These are phyloP conservation scores for Pigoraptor vietnamica DNA, from an alignment of 78 protist species.

Conservation along the genomic window DNA sequence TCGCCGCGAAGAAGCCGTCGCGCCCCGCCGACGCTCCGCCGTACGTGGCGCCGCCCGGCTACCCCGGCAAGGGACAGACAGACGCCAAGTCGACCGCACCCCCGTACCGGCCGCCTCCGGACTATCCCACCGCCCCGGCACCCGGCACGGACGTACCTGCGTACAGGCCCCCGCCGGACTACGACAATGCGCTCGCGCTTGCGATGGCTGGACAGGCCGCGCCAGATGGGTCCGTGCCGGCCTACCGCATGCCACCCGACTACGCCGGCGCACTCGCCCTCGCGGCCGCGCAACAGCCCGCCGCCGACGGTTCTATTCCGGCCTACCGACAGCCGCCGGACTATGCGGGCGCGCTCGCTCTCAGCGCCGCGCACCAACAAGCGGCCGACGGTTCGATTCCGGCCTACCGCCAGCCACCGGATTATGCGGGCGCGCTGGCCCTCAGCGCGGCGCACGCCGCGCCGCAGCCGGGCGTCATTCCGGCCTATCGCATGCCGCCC, in stretches of 20 bases:
- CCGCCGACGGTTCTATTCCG: neutral
- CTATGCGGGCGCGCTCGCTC: neutral
- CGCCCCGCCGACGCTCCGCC: neutral
- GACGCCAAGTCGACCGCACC: neutral
- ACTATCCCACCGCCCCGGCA: neutral
- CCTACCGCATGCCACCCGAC: neutral
- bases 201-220: neutral
- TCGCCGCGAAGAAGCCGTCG: neutral
- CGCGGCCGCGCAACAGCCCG: neutral
- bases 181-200: neutral
- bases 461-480: neutral
- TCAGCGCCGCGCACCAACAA: neutral
- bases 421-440: neutral
- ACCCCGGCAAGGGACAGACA: neutral
- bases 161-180: neutral
- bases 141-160: too few species aligned
- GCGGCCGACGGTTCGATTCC: neutral
- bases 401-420: neutral
- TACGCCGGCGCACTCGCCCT: neutral
- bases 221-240: neutral
- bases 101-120: neutral
- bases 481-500: neutral
- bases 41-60: neutral
- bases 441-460: neutral
- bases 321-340: neutral